Percentiles rank a stretch among this genome's conserved stretches.
Evolutionary conservation across 2,329 filamentous ascomycete species (phyloP).

Genomic region (Diaporthe nobilis): DNA sequence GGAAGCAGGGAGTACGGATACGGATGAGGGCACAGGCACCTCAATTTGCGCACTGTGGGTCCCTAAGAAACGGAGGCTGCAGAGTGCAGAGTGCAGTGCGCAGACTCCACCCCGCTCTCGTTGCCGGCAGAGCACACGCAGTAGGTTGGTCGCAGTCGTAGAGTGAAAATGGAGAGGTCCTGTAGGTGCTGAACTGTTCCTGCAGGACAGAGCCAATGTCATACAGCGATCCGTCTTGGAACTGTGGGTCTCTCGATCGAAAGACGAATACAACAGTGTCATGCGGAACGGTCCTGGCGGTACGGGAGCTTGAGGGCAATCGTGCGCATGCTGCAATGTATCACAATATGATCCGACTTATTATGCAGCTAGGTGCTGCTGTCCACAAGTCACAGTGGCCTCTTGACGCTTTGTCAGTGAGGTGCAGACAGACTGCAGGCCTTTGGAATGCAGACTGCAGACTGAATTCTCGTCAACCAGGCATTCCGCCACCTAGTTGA

Average conservation of each 20-base stretch:
- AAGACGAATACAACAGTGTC: constrained; percentile 15
- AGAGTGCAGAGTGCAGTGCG: background rate
- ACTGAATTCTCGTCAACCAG: background rate
- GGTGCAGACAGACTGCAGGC: background rate
- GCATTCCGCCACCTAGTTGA: background rate
- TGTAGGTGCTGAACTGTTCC: constrained; percentile 7
- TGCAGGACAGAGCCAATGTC: constrained; percentile 12
- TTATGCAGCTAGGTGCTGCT: background rate
- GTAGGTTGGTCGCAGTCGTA: background rate
- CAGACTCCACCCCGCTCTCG: background rate
- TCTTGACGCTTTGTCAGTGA: constrained; percentile 17
- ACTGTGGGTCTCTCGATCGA: constrained; percentile 18
- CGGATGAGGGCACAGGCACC: constrained; percentile 9
- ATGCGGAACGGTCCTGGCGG: constrained; percentile 33
- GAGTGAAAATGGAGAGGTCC: background rate
- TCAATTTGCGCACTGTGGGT: constrained; percentile 33
- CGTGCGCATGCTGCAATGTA: constrained; percentile 5
- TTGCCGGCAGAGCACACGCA: background rate
- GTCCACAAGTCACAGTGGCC: constrained; percentile 1
- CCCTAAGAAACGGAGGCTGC: constrained; percentile 4
- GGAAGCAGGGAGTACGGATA: constrained; percentile 25
- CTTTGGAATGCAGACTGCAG: background rate
- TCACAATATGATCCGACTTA: constrained; percentile 30
- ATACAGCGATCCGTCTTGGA: constrained; percentile 12
- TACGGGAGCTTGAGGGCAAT: constrained; percentile 8